These are phyloP conservation scores for Sophora flavescens DNA, from an alignment of 306 rosid species.

Conservation along the genomic window DNA sequence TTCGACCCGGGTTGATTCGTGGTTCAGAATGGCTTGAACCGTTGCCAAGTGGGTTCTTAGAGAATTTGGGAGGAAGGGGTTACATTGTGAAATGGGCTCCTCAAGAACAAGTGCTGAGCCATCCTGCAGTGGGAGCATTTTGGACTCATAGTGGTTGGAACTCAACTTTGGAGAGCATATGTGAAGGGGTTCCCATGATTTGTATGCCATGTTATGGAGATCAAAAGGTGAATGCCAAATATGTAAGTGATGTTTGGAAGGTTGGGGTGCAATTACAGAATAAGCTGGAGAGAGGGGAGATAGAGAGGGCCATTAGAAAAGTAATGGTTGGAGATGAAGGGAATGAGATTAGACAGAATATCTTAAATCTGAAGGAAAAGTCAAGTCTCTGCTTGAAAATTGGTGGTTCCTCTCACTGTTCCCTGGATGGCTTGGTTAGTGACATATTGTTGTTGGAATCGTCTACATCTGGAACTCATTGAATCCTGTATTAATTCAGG, in stretches of 20 bases:
- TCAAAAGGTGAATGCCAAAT: slow-evolving; percentile 67
- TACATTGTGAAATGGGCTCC: slow-evolving; percentile 82
- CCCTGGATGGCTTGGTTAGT: slow-evolving; percentile 50
- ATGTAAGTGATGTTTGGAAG: slow-evolving; percentile 61
- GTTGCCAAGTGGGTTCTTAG: slow-evolving; percentile 58
- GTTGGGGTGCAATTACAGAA: slow-evolving; percentile 57
- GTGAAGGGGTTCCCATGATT: slow-evolving; percentile 76
- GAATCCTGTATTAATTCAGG: slow-evolving; percentile 31
- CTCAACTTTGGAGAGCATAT: slow-evolving; percentile 70
- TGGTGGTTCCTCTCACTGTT: slow-evolving; percentile 53
- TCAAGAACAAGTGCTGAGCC: slow-evolving; percentile 66
- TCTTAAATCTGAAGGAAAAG: slow-evolving; percentile 59
- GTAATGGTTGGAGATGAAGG: slow-evolving; percentile 54
- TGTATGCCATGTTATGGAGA: slow-evolving; percentile 63
- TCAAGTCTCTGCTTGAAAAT: slow-evolving; percentile 43
- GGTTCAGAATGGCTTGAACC: slow-evolving; percentile 63
- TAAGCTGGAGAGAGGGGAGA: slow-evolving; percentile 55
- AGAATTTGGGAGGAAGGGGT: slow-evolving; percentile 55
- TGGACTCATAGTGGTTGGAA: slow-evolving; percentile 83
- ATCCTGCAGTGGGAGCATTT: slow-evolving; percentile 63
- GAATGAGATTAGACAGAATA: slow-evolving; percentile 53
- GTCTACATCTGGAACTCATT: slow-evolving; percentile 36
- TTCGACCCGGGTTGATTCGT: slow-evolving; percentile 59
- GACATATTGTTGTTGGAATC: slow-evolving; percentile 46
- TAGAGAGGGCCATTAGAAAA: slow-evolving; percentile 53